Base-by-base conservation (phyloP, 2,329 filamentous ascomycete species). In the Hymenoscyphus linearis region DNA sequence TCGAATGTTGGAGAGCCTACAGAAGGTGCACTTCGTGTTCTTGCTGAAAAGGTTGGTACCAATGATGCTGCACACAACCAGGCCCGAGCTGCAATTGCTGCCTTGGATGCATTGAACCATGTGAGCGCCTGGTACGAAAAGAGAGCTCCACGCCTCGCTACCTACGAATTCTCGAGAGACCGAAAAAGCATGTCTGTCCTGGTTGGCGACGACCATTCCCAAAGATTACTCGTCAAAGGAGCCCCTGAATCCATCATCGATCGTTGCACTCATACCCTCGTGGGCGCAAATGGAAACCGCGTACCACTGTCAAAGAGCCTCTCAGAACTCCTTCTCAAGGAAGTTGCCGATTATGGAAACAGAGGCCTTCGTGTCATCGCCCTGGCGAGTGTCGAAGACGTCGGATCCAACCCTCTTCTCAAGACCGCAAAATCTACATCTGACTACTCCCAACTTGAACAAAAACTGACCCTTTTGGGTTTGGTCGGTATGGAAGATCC, bases 141-240 rank as follows among this genome's bases (percentile, higher is more conserved):
- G 67, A 83, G 85, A 67, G 84, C 87, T 56, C 85, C 86, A 58
- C 86, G 89, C 50, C 81, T 96, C 60, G 88, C 93, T 9, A 96
- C 92, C 12, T 99, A 91, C 70, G 95, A 99, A 74, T 99, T 99
- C 77, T 98, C 95, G 1, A 87, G 95, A 69, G 95, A 99, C 76
- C 86, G 95, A 65, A 99, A 99, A 85, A 98, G 93, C 77, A 99
- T 99, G 95, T 99, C 95, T 55, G 96, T 99, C 37, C 79, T 98
- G 62, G 91, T 96, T 65, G 83, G 88, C 66, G 82, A 83, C 59
- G 87, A 84, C 60, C 80, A 81, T 56, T 76, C 85, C 58, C 85
- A 95, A 77, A 92, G 89, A 74, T 86, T 99, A 12, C 83, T 99
- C 55, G 93, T 99, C 67, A 99, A 99, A 79, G 95, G 95, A 70